phyloP scores from a whole-genome alignment of 768 basidiomycete species.

The Rhodotorula diobovata region DNA sequence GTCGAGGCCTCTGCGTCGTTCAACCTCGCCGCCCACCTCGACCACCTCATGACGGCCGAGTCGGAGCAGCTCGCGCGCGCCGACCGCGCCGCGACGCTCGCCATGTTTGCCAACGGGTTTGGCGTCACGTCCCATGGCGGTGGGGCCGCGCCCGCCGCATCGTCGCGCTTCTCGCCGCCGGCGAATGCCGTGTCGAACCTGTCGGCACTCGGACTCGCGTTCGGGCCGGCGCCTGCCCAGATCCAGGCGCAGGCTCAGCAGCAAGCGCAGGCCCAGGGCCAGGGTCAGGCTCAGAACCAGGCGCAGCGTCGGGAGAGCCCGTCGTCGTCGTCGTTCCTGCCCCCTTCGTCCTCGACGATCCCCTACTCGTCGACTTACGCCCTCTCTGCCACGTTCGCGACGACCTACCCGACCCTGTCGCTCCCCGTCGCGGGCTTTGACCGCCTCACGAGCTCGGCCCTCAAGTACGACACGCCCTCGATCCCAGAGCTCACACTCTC shows the following conservation, averaged over 20 bases:
- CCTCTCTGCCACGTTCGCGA: conserved; percentile 19
- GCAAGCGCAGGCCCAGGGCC: too few species aligned
- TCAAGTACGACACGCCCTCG: conserved; percentile 4
- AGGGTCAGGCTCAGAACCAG: neutral
- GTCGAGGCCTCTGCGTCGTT: neutral
- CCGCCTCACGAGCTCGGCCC: conserved; percentile 3
- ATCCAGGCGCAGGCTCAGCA: neutral
- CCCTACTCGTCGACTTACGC: neutral
- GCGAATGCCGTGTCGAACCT: neutral
- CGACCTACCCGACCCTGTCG: conserved; percentile 22
- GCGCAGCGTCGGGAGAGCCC: neutral
- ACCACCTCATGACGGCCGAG: neutral
- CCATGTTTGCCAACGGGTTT: conserved; percentile 24
- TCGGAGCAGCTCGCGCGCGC: conserved; percentile 26
- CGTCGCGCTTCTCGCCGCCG: neutral
- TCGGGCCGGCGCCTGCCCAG: conserved; percentile 7
- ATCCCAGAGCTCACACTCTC: neutral
- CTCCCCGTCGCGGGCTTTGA: conserved; percentile 13
- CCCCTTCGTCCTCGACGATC: neutral
- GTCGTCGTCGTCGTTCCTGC: neutral
- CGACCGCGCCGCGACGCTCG: conserved; percentile 27
- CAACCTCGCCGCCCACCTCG: conserved; percentile 17
- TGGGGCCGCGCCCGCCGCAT: neutral
- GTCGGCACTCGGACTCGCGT: conserved; percentile 20
- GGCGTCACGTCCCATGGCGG: neutral